Percentiles rank a stretch among this genome's conserved stretches.
Evolutionary conservation across 225 moss, liverwort and hornwort species (phyloP).

Genomic region (Sphagnum tenellum): DNA sequence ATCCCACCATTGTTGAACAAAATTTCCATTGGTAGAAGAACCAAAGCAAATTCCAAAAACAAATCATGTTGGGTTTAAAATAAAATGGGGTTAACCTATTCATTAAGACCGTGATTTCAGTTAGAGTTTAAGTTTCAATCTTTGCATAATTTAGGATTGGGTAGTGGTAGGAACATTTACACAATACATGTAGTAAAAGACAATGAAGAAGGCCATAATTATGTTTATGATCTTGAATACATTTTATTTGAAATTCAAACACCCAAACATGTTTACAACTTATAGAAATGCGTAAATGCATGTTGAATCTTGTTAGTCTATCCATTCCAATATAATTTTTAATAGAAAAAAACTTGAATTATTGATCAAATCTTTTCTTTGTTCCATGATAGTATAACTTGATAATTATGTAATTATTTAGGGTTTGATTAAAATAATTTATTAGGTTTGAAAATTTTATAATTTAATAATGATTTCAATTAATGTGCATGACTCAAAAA

Average conservation of each 20-base stretch:
- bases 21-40: background rate
- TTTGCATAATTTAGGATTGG: background rate
- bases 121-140: background rate
- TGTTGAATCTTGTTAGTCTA: too few relatives aligned
- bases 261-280: too few relatives aligned
- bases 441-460: too few relatives aligned
- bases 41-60: background rate
- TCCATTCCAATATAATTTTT: too few relatives aligned
- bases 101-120: background rate
- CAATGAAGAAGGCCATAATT: constrained; percentile 50
- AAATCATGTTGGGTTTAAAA: background rate
- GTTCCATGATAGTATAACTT: too few relatives aligned
- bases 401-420: too few relatives aligned
- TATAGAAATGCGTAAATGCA: too few relatives aligned
- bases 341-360: too few relatives aligned
- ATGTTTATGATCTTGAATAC: constrained; percentile 83
- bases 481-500: too few relatives aligned
- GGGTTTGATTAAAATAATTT: too few relatives aligned
- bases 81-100: background rate
- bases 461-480: too few relatives aligned
- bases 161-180: constrained; percentile 33
- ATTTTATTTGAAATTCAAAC: constrained; percentile 72
- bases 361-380: too few relatives aligned
- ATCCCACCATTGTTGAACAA: background rate
- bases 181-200: constrained; percentile 63